Evolutionary conservation across 2,329 filamentous ascomycete species (phyloP), one percentile per base, ranked within the genome.

Genomic region (Plenodomus biglobosus): DNA sequence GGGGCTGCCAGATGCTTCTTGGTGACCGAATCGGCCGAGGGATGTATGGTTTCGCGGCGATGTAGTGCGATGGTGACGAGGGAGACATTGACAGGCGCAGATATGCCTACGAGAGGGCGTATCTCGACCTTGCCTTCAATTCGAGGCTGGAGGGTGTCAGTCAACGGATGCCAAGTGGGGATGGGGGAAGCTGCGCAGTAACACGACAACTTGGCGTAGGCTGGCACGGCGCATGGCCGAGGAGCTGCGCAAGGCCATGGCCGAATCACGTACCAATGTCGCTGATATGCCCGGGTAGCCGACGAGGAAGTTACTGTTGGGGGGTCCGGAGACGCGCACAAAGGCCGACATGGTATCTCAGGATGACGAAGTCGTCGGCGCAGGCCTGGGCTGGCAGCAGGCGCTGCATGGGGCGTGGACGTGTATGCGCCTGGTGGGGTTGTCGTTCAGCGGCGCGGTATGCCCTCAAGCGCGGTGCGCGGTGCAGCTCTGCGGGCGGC

Each of bases 71-170:
- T 95, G 64, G 92, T 92, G 59, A 97, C 92, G 59, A 96, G 84
- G 40, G 92, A 96, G 67, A 99, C 80, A 68, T 87, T 84, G 64
- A 97, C 92, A 36, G 94, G 91, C 62, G 91, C 91, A 16, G 91
- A 92, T 64, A 88, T 86, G 52, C 94, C 92, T 54, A 86, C 81
- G 45, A 85, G 85, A 36, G 94, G 94, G 52, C 94, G 85, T 64
- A 99, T 94, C 76, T 97, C 94, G 70, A 99, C 94, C 71, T 94
- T 95, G 64, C 94, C 94, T 79, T 96, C 92, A 76, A 99, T 92
- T 70, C 94, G 88, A 66, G 94, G 94, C 90, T 96, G 68, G 39
- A 43, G 20, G 36, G 30, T 52, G 61, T 68, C 56, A 68, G 65
- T 68, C 56, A 69, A 64, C 56, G 57, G 38, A 36, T 44, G 44